A percentile compares a stretch with the other conserved stretches of the same genome.
phyloP scores from a whole-genome alignment of 108 stramenopile genomes.

The Cyclotella sp. region DNA sequence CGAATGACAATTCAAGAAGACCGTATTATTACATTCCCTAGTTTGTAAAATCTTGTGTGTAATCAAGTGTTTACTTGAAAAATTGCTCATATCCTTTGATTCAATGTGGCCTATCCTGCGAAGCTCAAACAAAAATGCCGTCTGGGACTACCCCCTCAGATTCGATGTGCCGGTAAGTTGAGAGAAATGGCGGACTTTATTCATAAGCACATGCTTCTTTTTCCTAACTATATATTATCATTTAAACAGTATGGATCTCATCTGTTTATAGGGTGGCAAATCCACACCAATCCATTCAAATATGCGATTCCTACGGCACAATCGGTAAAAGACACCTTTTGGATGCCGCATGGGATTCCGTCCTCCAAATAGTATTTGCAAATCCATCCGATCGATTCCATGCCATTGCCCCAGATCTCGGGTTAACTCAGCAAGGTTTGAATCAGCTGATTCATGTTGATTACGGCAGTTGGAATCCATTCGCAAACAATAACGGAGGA shows the following conservation, averaged over 20 bases:
- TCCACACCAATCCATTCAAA: constrained; percentile 56
- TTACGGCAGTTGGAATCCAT: constrained; percentile 28
- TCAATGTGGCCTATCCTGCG: not conserved
- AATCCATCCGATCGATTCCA: constrained; percentile 34
- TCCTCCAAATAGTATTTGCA: constrained; percentile 53
- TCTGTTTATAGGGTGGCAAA: constrained; percentile 67
- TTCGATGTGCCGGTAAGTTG: constrained; percentile 72
- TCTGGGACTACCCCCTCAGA: constrained; percentile 72
- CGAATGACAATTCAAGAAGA: too few relatives aligned
- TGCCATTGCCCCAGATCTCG: constrained; percentile 51
- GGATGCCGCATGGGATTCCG: constrained; percentile 47
- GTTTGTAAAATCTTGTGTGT: too few relatives aligned
- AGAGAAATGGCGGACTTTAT: too few relatives aligned
- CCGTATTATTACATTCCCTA: too few relatives aligned
- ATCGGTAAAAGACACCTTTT: constrained; percentile 47
- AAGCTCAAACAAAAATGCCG: constrained; percentile 62
- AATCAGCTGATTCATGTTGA: constrained; percentile 34
- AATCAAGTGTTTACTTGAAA: not conserved
- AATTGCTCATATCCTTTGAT: not conserved
- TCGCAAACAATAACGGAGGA: not conserved
- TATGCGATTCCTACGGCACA: constrained; percentile 73
- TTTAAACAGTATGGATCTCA: constrained; percentile 70
- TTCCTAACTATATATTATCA: not conserved
- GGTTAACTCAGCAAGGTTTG: constrained; percentile 32
- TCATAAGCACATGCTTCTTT: not conserved